phyloP scores from a whole-genome alignment of 306 rosid genomes.

The Arachis hypogaea region DNA sequence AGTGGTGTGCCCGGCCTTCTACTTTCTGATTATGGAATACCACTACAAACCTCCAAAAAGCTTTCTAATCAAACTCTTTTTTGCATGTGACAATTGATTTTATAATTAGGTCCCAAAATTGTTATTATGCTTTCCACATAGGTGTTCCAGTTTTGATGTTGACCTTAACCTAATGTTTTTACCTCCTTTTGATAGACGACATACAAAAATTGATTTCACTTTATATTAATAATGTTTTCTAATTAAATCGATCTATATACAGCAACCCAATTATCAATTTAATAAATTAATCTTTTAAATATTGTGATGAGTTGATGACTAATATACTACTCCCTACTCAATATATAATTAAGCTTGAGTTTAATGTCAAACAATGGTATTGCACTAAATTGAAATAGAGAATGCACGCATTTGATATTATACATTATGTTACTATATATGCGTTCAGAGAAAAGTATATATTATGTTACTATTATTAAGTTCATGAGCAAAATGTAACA shows the following conservation, averaged over 20 bases:
- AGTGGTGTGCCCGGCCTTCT: constrained; percentile 13
- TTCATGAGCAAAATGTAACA: too few relatives aligned
- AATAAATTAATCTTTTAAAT: too few relatives aligned
- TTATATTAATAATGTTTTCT: neutral
- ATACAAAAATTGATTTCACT: constrained; percentile 18
- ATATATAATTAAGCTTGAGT: neutral
- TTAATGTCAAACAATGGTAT: neutral
- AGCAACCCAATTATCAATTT: neutral
- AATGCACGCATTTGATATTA: too few relatives aligned
- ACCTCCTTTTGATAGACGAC: constrained; percentile 22
- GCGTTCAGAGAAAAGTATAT: too few relatives aligned
- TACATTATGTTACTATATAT: too few relatives aligned
- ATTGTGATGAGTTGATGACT: too few relatives aligned
- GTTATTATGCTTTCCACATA: constrained; percentile 48
- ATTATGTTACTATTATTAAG: too few relatives aligned
- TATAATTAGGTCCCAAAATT: constrained; percentile 21
- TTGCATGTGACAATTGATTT: constrained; percentile 25
- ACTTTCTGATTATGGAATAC: constrained; percentile 40
- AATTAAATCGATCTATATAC: neutral
- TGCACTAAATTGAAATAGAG: neutral
- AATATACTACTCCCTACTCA: neutral
- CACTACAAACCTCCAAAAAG: constrained; percentile 31
- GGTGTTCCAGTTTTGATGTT: constrained; percentile 43
- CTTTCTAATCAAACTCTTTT: constrained; percentile 17
- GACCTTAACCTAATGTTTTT: constrained; percentile 54